phyloP scores from a whole-genome alignment of 2,329 filamentous ascomycete species.

The Fusarium fracticaudum region DNA sequence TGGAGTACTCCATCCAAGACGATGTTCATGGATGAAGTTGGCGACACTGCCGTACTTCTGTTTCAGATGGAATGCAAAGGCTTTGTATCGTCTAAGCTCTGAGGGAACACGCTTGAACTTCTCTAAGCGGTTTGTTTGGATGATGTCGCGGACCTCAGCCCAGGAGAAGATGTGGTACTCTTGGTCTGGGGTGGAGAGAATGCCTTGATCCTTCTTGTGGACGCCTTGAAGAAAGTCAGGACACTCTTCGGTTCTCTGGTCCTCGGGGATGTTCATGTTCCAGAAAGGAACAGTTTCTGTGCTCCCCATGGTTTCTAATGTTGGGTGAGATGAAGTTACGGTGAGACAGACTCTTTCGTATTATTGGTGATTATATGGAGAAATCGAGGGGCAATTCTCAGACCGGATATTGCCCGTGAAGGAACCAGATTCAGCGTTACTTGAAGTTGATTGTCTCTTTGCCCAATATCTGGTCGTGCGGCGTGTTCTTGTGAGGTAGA shows the following conservation, averaged over 20 bases:
- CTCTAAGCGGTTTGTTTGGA: conserved; percentile 74
- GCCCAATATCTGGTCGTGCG: neutral
- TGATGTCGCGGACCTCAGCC: conserved; percentile 72
- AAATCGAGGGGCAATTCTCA: neutral
- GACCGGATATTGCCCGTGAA: neutral
- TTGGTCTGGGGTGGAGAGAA: conserved; percentile 76
- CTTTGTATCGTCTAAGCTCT: conserved; percentile 80
- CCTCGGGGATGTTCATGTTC: conserved; percentile 79
- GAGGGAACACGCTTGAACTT: conserved; percentile 80
- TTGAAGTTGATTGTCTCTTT: neutral
- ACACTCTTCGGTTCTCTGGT: conserved; percentile 71
- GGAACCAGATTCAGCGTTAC: neutral
- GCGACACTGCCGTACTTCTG: conserved; percentile 79
- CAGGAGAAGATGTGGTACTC: conserved; percentile 73
- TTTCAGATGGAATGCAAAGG: conserved; percentile 72
- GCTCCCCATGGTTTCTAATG: conserved; percentile 49
- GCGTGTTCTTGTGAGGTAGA: neutral
- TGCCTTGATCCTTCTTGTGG: conserved; percentile 72
- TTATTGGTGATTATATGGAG: neutral
- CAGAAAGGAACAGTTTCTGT: conserved; percentile 70
- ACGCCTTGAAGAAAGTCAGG: conserved; percentile 74
- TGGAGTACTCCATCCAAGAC: conserved; percentile 73
- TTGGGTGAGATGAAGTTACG: conserved; percentile 11
- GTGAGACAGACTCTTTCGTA: conserved; percentile 9
- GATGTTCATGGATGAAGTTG: conserved; percentile 76